Base-by-base conservation (phyloP, 2,329 filamentous ascomycete genomes). In the Didymella sp. region DNA sequence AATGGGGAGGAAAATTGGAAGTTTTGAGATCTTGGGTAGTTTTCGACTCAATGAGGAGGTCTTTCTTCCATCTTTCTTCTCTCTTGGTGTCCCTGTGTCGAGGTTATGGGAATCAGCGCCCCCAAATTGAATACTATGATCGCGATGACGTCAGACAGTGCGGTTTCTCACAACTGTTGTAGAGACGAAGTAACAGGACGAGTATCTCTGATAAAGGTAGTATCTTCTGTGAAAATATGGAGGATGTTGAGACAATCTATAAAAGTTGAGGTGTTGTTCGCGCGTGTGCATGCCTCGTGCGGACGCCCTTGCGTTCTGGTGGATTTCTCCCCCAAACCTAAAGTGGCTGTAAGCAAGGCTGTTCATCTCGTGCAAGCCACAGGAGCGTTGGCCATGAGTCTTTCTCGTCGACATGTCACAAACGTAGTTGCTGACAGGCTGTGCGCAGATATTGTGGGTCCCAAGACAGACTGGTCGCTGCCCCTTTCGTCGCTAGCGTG, bases 11-110 rank as follows among this genome's bases (percentile, higher is more conserved):
- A 33, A 17, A 2, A 38, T 48, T 56, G 59, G 49, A n/a, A 63
- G 56, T 64, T 61, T 63, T 59, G 58, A 64, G 58, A 47, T 52
- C 49, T 58, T 56, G 51, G 37, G 17, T 51, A 59, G 56, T 31
- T 40, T 52, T 25, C 38, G 13, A 28, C 45, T 43, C 35, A 45
- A 51, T 47, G 37, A 53, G 52, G 48, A 51, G 49, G 49, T 56
- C 55, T 62, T 63, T 64, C 58, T 62, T 56, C 56, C 54, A 59
- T 6, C 5, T 50, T 12, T n/a, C n/a, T n/a, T n/a, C n/a, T n/a
- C n/a, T n/a, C n/a, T n/a, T n/a, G n/a, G 4, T 3, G 30, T n/a
- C 3, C 13, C 30, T 31, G 4, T 28, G 8, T 31, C 30, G 13
- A n/a, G 3, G 30, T 15, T 1, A 4, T 31, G 12, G 12, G 5